These are phyloP conservation scores for Coprinopsis sp. DNA, from an alignment of 768 basidiomycete genomes.

Conservation along the genomic window DNA sequence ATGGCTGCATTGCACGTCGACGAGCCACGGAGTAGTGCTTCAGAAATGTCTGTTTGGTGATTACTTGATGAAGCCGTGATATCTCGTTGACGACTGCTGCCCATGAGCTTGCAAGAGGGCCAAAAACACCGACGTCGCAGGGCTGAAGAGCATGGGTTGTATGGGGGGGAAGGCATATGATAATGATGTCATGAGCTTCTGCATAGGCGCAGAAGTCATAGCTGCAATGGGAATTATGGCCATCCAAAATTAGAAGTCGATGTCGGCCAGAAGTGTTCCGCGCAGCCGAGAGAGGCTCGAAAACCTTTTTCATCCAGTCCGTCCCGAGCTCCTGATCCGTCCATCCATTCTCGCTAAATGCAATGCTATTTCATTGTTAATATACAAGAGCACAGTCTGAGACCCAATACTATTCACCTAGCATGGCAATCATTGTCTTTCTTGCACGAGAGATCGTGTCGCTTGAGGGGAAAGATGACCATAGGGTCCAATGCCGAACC, in stretches of 20 bases:
- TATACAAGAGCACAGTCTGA: background rate
- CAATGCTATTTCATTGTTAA: constrained; percentile 22
- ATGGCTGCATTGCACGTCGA: constrained; percentile 16
- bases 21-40: constrained; percentile 21
- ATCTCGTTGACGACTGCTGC: constrained; percentile 19
- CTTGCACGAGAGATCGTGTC: constrained; percentile 19
- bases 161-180: constrained; percentile 34
- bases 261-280: constrained; percentile 14
- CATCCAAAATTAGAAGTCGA: constrained; percentile 33
- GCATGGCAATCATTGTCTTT: constrained; percentile 24
- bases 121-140: constrained; percentile 32
- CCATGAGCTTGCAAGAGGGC: constrained; percentile 28
- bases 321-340: constrained; percentile 23
- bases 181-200: constrained; percentile 20
- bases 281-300: constrained; percentile 22
- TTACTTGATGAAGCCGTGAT: constrained; percentile 1
- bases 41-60: constrained; percentile 26
- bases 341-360: constrained; percentile 35
- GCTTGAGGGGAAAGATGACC: constrained; percentile 33
- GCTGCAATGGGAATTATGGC: constrained; percentile 33
- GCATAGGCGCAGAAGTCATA: constrained; percentile 25
- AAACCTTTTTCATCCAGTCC: constrained; percentile 28
- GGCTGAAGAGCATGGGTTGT: constrained; percentile 35
- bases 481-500: constrained; percentile 31
- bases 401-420: constrained; percentile 17